phyloP scores from a whole-genome alignment of 1,284 basidiomycete species.

The Peniophora sp. region DNA sequence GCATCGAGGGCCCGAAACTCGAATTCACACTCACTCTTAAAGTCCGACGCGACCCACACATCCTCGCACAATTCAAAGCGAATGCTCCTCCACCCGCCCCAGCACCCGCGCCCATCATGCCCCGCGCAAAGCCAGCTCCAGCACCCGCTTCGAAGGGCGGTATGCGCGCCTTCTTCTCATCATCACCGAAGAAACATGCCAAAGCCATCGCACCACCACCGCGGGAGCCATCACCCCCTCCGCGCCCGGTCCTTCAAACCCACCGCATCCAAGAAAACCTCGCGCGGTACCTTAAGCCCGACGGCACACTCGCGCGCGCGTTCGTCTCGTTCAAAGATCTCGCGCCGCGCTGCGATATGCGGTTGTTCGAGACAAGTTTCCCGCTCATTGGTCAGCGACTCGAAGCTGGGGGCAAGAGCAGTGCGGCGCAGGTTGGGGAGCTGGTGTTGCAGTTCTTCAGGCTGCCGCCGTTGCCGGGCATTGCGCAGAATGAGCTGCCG shows the following conservation, averaged over 20 bases:
- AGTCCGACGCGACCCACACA: constrained; percentile 76
- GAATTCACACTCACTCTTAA: constrained; percentile 87
- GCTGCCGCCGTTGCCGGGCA: constrained; percentile 78
- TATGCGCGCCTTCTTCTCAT: constrained; percentile 70
- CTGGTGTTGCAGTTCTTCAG: constrained; percentile 85
- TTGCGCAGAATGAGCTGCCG: constrained; percentile 74
- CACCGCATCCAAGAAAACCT: constrained; percentile 58
- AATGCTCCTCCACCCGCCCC: constrained; percentile 42
- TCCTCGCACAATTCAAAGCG: constrained; percentile 65
- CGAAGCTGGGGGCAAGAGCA: constrained; percentile 46
- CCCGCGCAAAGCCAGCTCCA: constrained; percentile 18
- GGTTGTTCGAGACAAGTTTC: constrained; percentile 76
- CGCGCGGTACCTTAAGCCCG: constrained; percentile 74
- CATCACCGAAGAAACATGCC: constrained; percentile 63
- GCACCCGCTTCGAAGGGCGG: constrained; percentile 47
- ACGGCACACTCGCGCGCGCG: constrained; percentile 74
- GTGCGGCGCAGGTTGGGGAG: constrained; percentile 65
- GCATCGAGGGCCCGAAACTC: constrained; percentile 82
- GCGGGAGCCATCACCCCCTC: constrained; percentile 21
- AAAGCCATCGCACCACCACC: constrained; percentile 27
- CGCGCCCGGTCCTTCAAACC: constrained; percentile 17
- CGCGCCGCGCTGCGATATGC: constrained; percentile 71
- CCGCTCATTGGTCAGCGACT: constrained; percentile 74
- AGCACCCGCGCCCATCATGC: constrained; percentile 24
- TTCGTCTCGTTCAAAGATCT: constrained; percentile 85